Evolutionary conservation across 768 basidiomycete species (phyloP), one percentile per base, ranked within the genome.

Genomic region (Tephrocybe sp.): DNA sequence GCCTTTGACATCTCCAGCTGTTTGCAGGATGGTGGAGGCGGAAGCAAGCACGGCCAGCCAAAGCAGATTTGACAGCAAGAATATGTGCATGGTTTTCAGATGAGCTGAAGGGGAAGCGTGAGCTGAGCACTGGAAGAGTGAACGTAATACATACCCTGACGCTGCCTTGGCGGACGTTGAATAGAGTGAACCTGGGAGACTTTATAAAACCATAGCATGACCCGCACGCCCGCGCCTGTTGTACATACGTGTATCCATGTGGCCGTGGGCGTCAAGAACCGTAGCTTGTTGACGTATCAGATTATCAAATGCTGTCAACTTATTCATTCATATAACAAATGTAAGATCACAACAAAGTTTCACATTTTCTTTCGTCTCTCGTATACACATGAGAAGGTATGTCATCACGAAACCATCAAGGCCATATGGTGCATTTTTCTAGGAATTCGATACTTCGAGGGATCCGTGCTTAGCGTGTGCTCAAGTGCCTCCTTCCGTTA

Each of bases 201-300:
- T 56, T 51, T 49, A 52, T 56, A 51, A 9, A 23, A 36, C 50
- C 55, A 56, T 52, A 52, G 24, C 46, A 52, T 56, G 23, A 14
- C 32, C 17, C 10, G 28, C 25, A 25, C 18, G 24, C 20, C 38
- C 38, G 5, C 7, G 7, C 2, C 20, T 3, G 38, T 39, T 20
- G 18, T 21, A n/a, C 30, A 40, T 18, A 8, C 23, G 23, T 25
- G 41, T 26, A 26, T 24, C 36, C 46, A 48, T 38, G 34, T 15
- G 32, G 49, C n/a, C 15, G 30, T 18, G 32, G 7, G 32, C 40
- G 40, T 50, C 49, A 50, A 50, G 32, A 40, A n/a, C 30, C 42
- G 37, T 43, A 12, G 10, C 21, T 38, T 36, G 9, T 36, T 44
- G 47, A 38, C 33, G 25, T 44, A 40, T 46, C 54, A 45, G 48